phyloP scores from a whole-genome alignment of 306 rosid genomes.

The Rosa lucieae region DNA sequence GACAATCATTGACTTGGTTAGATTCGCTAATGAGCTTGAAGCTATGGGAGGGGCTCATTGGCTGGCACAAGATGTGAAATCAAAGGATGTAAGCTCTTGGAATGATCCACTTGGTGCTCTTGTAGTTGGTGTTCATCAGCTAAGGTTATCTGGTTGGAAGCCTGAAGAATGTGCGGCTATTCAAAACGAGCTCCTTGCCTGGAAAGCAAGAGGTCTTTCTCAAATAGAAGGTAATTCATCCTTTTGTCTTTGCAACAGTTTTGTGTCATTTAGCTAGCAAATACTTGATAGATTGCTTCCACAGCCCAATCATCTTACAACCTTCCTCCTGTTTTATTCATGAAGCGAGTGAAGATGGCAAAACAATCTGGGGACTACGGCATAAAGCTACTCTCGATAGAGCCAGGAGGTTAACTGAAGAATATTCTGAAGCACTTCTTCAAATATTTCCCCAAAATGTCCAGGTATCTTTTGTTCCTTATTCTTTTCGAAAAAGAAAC shows the following conservation, averaged over 20 bases:
- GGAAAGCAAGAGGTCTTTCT: slow-evolving; percentile 80
- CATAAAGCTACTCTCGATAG: slow-evolving; percentile 96
- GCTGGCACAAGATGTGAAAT: slow-evolving; percentile 69
- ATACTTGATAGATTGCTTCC: background rate
- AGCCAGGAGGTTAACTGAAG: slow-evolving; percentile 92
- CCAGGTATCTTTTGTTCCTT: slow-evolving; percentile 45
- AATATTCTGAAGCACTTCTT: slow-evolving; percentile 91
- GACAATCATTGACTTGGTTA: slow-evolving; percentile 36
- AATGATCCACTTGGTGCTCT: slow-evolving; percentile 81
- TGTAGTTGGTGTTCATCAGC: slow-evolving; percentile 73
- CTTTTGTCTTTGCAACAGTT: slow-evolving; percentile 11
- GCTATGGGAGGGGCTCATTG: slow-evolving; percentile 69
- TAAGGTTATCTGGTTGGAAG: slow-evolving; percentile 82
- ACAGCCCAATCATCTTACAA: slow-evolving; percentile 6
- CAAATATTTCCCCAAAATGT: slow-evolving; percentile 91
- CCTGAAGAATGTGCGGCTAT: slow-evolving; percentile 87
- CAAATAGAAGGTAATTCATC: slow-evolving; percentile 70
- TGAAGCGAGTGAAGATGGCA: slow-evolving; percentile 93
- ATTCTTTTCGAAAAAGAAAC: background rate
- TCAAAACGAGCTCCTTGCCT: slow-evolving; percentile 81
- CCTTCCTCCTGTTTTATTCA: slow-evolving; percentile 16
- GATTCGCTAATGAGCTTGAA: slow-evolving; percentile 81
- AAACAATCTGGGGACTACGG: slow-evolving; percentile 81
- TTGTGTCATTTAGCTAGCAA: background rate
- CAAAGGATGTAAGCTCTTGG: slow-evolving; percentile 69